Conservation (phyloP, 2,329 filamentous ascomycete genomes). For the Talaromyces sp. region DNA sequence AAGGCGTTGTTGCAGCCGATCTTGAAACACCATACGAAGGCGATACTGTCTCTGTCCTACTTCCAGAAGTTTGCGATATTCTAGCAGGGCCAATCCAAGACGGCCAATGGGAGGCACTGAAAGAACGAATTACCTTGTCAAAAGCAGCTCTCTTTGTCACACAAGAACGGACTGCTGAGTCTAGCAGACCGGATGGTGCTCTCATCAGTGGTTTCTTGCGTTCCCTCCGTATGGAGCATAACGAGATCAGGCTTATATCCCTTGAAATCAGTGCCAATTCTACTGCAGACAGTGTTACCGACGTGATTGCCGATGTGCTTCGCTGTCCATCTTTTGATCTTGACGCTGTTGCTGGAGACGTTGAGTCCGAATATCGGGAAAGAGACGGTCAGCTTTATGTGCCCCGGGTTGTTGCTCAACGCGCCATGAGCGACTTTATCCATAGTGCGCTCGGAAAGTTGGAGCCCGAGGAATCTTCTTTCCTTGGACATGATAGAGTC, state of each 20-base stretch:
- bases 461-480: neutral
- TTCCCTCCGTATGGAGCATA: neutral
- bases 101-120: neutral
- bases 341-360: neutral
- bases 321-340: slow-evolving; percentile 1
- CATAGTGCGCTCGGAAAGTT: neutral
- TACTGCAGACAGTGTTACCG: neutral
- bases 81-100: neutral
- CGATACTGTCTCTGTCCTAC: neutral
- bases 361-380: neutral
- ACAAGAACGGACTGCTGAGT: neutral
- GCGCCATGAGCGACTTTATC: neutral
- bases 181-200: neutral
- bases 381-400: neutral
- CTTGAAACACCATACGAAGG: neutral
- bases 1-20: neutral
- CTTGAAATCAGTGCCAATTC: neutral
- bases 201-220: neutral
- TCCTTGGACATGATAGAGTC: neutral
- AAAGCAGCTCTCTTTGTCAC: neutral
- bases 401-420: neutral
- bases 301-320: neutral
- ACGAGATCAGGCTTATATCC: neutral
- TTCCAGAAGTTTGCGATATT: neutral
- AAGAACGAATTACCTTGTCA: neutral